Conservation (phyloP, 169 alveolate species). For the Plasmodium blacklocki region DNA sequence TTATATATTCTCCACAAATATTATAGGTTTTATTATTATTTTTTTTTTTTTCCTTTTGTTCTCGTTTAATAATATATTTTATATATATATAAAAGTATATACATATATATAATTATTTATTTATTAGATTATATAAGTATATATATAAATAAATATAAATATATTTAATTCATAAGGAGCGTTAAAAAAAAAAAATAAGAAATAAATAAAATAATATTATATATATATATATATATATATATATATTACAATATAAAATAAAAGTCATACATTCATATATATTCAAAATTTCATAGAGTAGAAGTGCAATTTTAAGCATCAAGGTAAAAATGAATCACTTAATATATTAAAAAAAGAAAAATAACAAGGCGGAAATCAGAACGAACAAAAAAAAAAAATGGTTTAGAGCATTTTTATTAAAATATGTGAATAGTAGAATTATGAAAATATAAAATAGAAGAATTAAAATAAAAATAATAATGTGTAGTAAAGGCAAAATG, state of each 20-base stretch:
- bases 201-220: slow-evolving; percentile 10
- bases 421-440: slow-evolving; percentile 29
- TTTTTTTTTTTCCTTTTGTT: not conserved
- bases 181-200: not conserved
- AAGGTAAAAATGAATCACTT: not conserved
- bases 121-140: not conserved
- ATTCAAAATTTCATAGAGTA: slow-evolving; percentile 21
- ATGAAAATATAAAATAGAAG: not conserved
- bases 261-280: slow-evolving; percentile 5
- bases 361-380: not conserved
- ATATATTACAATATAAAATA: too few species aligned
- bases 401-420: slow-evolving; percentile 29
- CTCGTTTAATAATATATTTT: not conserved
- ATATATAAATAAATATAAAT: slow-evolving; percentile 17
- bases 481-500: not conserved
- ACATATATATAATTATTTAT: not conserved
- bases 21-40: not conserved
- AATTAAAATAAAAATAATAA: slow-evolving; percentile 10
- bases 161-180: slow-evolving; percentile 17
- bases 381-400: not conserved
- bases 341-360: slow-evolving; percentile 42
- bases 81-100: slow-evolving; percentile 8
- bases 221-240: too few species aligned
- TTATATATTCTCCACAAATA: not conserved
- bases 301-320: slow-evolving; percentile 32